These are phyloP conservation scores for Volvariella surrecta DNA, from an alignment of 1,284 basidiomycete genomes.

Conservation along the genomic window DNA sequence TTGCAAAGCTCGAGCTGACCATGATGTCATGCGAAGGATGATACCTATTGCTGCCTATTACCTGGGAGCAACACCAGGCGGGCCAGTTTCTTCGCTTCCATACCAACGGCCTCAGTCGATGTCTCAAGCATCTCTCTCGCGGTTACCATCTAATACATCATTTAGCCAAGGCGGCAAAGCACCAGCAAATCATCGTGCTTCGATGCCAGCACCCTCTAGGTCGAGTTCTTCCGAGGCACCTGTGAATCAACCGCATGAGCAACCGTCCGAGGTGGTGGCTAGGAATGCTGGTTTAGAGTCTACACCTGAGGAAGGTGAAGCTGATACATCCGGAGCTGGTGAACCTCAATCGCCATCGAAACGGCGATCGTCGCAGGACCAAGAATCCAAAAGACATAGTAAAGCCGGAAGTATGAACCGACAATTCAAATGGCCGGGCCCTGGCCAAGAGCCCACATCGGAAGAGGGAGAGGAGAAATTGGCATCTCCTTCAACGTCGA, in stretches of 20 bases:
- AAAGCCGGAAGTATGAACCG: constrained; percentile 64
- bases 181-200: constrained; percentile 39
- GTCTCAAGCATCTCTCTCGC: constrained; percentile 53
- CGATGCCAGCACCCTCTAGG: constrained; percentile 50
- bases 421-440: constrained; percentile 64
- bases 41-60: constrained; percentile 79
- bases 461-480: constrained; percentile 13
- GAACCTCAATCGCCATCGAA: constrained; percentile 13
- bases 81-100: constrained; percentile 32
- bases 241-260: constrained; percentile 6
- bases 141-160: constrained; percentile 28
- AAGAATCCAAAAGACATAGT: constrained; percentile 32
- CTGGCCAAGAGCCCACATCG: constrained; percentile 11
- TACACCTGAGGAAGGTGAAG: constrained; percentile 36
- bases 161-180: constrained; percentile 16
- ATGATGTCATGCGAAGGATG: constrained; percentile 44
- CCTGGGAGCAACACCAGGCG: constrained; percentile 56
- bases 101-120: constrained; percentile 63
- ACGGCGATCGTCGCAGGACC: constrained; percentile 11
- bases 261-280: too few species aligned
- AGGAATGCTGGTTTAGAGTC: constrained; percentile 25
- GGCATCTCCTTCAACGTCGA: neutral
- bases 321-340: constrained; percentile 18
- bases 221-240: constrained; percentile 24
- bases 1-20: constrained; percentile 4